Base-by-base conservation (phyloP, 1,139 yeast species). In the Suhomyces ambrosiae region DNA sequence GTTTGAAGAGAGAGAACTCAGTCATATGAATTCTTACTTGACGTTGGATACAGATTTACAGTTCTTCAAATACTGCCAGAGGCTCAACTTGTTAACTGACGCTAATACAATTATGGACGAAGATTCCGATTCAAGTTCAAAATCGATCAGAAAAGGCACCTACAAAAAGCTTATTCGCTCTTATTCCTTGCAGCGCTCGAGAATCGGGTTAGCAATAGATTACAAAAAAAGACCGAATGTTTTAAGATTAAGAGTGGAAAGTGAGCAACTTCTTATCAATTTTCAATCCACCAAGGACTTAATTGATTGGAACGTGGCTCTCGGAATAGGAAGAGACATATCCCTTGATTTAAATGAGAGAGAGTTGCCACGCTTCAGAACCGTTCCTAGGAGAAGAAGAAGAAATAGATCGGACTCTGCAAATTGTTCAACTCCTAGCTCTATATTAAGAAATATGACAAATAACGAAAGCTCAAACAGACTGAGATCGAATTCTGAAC, bases 171-270 rank as follows among this genome's bases (percentile, higher is more conserved):
- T 50, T 29, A 22, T 45, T 12, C 39, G 81, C 42, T 75, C 86
- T 0, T 84, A 80, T 50, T 76, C 89, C 2, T 63, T 85, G 29
- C 94, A 85, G 54, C 77, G 79, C 56, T 82, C 85, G n/a, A 74
- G 68, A 47, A 56, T 81, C 38, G 94, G 94, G 0, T 60, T 83
- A 15, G 90, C 92, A 1, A 66, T 75, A 3, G 94, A 85, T 54
- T 82, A 85, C 58, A 71, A 66, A 40, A 85, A 85, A 56, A 69
- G 71, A 34, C 65, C 72, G 42, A 67, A 78, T 59, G 83, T 80
- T 2, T 56, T 85, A 24, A 61, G 94, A 38, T 47, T 84, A 24
- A 67, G 92, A 24, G 66, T 80, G 27, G 92, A 85, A 58, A 73
- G 78, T 33, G 89, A 83, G 53, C 92, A 85, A 51, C 68, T 84